Conservation (phyloP, 2,329 filamentous ascomycete genomes). For the Teratosphaeria epicoccoides region DNA sequence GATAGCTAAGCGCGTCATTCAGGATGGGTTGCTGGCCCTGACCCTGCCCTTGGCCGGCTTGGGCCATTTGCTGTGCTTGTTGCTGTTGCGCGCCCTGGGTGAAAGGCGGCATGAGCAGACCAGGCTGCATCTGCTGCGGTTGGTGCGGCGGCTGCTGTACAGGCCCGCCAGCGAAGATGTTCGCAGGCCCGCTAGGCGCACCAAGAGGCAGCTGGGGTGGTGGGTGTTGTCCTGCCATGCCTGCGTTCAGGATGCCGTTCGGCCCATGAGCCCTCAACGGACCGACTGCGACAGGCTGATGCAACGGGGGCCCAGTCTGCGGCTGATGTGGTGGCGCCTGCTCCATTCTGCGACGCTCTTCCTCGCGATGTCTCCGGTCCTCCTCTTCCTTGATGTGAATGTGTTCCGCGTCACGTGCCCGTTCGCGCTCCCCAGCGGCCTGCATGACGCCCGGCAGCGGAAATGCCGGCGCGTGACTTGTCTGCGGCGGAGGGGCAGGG, state of each 20-base stretch:
- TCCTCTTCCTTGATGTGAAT: constrained; percentile 49
- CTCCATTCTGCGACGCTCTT: constrained; percentile 57
- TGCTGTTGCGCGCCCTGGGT: constrained; percentile 24
- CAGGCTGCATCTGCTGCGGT: constrained; percentile 36
- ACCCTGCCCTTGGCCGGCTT: constrained; percentile 40
- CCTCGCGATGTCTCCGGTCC: constrained; percentile 48
- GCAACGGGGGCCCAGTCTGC: constrained; percentile 72
- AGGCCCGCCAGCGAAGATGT: constrained; percentile 62
- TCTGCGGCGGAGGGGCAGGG: constrained; percentile 22
- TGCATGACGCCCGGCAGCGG: constrained; percentile 36
- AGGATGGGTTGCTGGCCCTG: constrained; percentile 79
- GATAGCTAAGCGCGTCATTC: constrained; percentile 81
- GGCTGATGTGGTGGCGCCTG: constrained; percentile 71
- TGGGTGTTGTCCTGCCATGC: constrained; percentile 34
- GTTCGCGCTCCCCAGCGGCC: constrained; percentile 34
- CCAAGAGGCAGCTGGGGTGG: constrained; percentile 43
- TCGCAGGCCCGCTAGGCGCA: constrained; percentile 49
- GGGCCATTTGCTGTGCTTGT: constrained; percentile 17
- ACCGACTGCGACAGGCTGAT: constrained; percentile 76
- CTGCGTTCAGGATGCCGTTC: constrained; percentile 64
- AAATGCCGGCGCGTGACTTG: constrained; percentile 24
- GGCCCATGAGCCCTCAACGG: constrained; percentile 84
- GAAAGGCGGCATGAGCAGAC: constrained; percentile 35
- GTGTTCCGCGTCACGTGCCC: constrained; percentile 45
- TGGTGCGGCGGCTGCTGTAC: constrained; percentile 40